Percentiles rank a stretch among this genome's conserved stretches.
Conservation (phyloP, 345 rosid genomes). For the Nephelium lappaceum region DNA sequence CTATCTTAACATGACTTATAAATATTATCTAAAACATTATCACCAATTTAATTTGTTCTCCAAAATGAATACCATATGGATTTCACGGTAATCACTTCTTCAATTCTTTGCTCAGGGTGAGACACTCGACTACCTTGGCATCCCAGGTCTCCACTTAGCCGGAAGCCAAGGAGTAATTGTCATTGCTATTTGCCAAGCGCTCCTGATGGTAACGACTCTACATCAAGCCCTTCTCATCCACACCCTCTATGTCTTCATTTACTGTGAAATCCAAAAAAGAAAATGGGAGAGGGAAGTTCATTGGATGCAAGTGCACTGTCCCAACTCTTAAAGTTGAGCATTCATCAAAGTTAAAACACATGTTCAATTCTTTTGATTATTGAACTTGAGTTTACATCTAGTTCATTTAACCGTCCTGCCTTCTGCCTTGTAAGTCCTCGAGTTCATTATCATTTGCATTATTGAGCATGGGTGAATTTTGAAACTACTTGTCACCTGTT, state of each 20-base stretch:
- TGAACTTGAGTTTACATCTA: neutral
- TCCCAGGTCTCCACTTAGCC: conserved; percentile 89
- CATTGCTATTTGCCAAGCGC: conserved; percentile 87
- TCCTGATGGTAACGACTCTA: conserved; percentile 64
- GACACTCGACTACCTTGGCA: conserved; percentile 89
- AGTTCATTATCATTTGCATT: neutral
- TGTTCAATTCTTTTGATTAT: neutral
- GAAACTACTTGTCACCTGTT: neutral
- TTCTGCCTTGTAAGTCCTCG: neutral
- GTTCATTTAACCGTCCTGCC: neutral
- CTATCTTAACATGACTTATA: neutral
- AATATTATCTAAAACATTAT: neutral
- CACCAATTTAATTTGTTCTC: neutral
- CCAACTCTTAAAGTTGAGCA: neutral
- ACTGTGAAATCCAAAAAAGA: neutral
- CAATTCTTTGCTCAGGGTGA: conserved; percentile 61
- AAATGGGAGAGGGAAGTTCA: neutral
- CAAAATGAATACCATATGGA: neutral
- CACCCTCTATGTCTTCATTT: neutral
- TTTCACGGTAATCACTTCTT: neutral
- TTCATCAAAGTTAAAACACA: neutral
- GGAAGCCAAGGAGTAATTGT: conserved; percentile 93
- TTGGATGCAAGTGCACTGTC: neutral
- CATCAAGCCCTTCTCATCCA: neutral
- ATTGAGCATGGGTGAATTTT: neutral